Conservation (phyloP, 352 stramenopile genomes). For the Pythium sukuiense region DNA sequence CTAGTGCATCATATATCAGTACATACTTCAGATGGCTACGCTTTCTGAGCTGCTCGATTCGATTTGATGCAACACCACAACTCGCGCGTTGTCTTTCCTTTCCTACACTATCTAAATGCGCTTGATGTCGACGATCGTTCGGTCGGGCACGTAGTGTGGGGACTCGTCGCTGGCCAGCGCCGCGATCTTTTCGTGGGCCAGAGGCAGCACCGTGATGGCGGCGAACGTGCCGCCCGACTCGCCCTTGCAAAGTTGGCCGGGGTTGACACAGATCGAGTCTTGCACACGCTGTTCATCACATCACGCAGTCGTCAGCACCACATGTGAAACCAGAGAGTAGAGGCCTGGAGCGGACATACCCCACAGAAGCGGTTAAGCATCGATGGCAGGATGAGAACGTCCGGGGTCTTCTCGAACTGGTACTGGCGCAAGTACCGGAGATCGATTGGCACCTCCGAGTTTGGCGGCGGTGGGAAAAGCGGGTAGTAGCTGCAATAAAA, state of each 20-base stretch:
- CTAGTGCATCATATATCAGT: slow-evolving; percentile 7
- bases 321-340: no score
- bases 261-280: slow-evolving; percentile 95
- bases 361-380: slow-evolving; percentile 91
- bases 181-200: slow-evolving; percentile 78
- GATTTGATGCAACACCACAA: neutral
- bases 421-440: slow-evolving; percentile 91
- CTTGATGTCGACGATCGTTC: slow-evolving; percentile 92
- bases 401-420: slow-evolving; percentile 90
- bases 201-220: slow-evolving; percentile 89
- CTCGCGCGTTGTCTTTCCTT: neutral
- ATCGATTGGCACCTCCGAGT: slow-evolving; percentile 86
- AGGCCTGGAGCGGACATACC: slow-evolving; percentile 38
- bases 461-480: slow-evolving; percentile 70
- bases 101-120: slow-evolving; percentile 57
- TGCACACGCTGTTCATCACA: slow-evolving; percentile 62
- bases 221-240: slow-evolving; percentile 94
- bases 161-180: slow-evolving; percentile 44
- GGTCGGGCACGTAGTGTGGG: slow-evolving; percentile 78
- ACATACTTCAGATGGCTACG: slow-evolving; percentile 14
- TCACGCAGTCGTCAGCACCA: neutral
- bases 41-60: slow-evolving; percentile 2
- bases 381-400: slow-evolving; percentile 95
- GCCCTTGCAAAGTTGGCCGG: slow-evolving; percentile 92
- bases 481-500: slow-evolving; percentile 57